Evolutionary conservation across 768 basidiomycete species (phyloP), one percentile per base, ranked within the genome.

Genomic region (Saitozyma sp.): DNA sequence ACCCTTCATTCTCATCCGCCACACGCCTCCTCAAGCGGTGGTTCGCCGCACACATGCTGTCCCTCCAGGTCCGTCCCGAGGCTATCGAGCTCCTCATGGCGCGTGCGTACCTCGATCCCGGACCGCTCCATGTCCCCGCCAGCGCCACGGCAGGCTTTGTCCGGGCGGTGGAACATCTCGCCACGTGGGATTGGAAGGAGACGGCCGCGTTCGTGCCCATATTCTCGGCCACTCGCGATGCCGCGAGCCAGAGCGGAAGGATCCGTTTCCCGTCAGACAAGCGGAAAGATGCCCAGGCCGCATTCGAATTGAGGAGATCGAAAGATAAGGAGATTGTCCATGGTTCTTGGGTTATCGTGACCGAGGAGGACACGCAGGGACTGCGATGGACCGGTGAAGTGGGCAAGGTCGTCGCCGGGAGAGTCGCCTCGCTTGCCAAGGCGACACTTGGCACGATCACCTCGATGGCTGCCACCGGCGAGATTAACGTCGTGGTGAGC

Each of bases 11-110:
- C 78, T 84, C 91, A 3, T 86, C 89, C 9, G 92, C 94, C 0
- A 89, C 91, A 14, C 84, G 96, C 45, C 83, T 98, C 14, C 85
- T 90, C 55, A 95, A 97, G 81, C 85, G 95, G 49, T 99, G 96
- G 96, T 82, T 98, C 58, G 86, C 90, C 0, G 82, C 89, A 8
- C 96, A 99, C 75, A 84, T 96, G 60, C 84, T 98, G 41, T 83
- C 84, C 5, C 79, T 83, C 0, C 89, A 91, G 68, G 82, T 97
- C 57, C 83, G 84, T 7, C 85, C 86, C 62, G 92, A 97, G 76
- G 87, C 85, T 0, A 84, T 91, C 42, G 96, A 99, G 78, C 81
- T 98, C 16, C 77, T 99, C 48, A 91, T 90, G 77, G 90, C 92
- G 0, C 81, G 82, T 41, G 82, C 89, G 14, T 97, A 94, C 74